These are phyloP conservation scores for Pelargonium myrrhifolium DNA, from an alignment of 441 rosid species.

Conservation along the genomic window DNA sequence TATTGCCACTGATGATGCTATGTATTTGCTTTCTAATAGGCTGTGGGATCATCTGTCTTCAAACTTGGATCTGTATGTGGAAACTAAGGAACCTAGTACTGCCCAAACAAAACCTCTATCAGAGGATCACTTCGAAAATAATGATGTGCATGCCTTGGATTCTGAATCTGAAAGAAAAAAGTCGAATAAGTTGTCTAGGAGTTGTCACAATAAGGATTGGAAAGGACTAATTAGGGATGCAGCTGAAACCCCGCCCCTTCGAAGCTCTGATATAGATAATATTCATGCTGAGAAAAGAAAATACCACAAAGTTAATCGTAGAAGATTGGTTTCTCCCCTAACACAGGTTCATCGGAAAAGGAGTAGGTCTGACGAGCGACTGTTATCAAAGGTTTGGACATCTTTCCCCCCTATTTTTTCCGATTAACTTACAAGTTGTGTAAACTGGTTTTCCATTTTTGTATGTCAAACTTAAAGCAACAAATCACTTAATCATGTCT, in stretches of 20 bases:
- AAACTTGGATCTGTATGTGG: conserved; percentile 48
- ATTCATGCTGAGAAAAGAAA: conserved; percentile 34
- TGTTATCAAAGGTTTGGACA: conserved; percentile 45
- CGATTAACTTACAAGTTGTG: neutral
- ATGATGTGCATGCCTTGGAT: conserved; percentile 29
- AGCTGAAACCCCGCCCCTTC: conserved; percentile 54
- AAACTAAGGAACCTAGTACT: conserved; percentile 28
- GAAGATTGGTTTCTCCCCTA: conserved; percentile 47
- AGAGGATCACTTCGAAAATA: conserved; percentile 28
- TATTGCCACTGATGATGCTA: neutral
- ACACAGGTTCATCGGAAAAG: conserved; percentile 45
- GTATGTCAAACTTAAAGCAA: neutral
- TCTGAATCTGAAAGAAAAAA: conserved; percentile 41
- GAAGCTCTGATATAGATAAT: conserved; percentile 48
- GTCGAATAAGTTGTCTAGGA: conserved; percentile 31
- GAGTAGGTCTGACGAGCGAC: conserved; percentile 41
- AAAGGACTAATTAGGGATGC: conserved; percentile 46
- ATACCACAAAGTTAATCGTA: conserved; percentile 29
- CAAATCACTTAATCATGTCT: neutral
- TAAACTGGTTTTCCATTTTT: neutral
- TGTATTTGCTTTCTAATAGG: conserved; percentile 39
- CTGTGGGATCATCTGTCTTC: conserved; percentile 86
- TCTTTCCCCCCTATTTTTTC: conserved; percentile 6
- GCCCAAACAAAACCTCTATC: conserved; percentile 11
- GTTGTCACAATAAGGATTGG: conserved; percentile 59